Conservation (phyloP, 257 asterid genomes). For the Avicennia marina region DNA sequence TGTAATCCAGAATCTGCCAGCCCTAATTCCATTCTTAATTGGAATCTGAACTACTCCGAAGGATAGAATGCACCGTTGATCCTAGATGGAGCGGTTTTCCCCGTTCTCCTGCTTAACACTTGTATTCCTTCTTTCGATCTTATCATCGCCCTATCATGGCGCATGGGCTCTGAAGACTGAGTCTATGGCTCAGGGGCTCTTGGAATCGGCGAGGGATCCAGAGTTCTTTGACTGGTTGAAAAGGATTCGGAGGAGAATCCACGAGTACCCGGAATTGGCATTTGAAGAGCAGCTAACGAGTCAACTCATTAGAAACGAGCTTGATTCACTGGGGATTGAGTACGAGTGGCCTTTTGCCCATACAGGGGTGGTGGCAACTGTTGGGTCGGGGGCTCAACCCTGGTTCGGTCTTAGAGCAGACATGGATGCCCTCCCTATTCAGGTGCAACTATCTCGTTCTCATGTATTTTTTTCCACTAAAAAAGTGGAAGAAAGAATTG, state of each 20-base stretch:
- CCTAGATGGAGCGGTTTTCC: slow-evolving; percentile 12
- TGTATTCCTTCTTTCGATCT: slow-evolving; percentile 12
- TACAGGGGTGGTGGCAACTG: slow-evolving; percentile 73
- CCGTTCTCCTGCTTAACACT: slow-evolving; percentile 17
- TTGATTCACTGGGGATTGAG: slow-evolving; percentile 59
- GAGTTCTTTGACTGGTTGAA: slow-evolving; percentile 65
- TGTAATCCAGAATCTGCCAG: too few species aligned
- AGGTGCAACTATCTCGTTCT: slow-evolving; percentile 30
- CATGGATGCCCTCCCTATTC: slow-evolving; percentile 94
- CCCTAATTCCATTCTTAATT: too few species aligned
- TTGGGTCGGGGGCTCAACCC: slow-evolving; percentile 71
- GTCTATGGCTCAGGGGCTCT: slow-evolving; percentile 31
- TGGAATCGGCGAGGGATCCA: slow-evolving; percentile 58
- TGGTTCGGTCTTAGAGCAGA: slow-evolving; percentile 82
- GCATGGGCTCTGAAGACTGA: slow-evolving; percentile 29
- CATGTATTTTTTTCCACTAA: not conserved
- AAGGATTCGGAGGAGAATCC: slow-evolving; percentile 65
- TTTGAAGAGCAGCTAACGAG: slow-evolving; percentile 72
- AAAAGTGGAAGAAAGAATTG: not conserved
- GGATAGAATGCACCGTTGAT: too few species aligned
- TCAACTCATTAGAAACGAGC: slow-evolving; percentile 66
- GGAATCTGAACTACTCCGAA: too few species aligned
- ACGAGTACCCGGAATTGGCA: slow-evolving; percentile 71
- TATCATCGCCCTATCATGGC: slow-evolving; percentile 12
- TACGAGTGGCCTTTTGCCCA: slow-evolving; percentile 74